Base-by-base conservation (phyloP, 2,329 filamentous ascomycete species). In the Canariomyces notabilis region DNA sequence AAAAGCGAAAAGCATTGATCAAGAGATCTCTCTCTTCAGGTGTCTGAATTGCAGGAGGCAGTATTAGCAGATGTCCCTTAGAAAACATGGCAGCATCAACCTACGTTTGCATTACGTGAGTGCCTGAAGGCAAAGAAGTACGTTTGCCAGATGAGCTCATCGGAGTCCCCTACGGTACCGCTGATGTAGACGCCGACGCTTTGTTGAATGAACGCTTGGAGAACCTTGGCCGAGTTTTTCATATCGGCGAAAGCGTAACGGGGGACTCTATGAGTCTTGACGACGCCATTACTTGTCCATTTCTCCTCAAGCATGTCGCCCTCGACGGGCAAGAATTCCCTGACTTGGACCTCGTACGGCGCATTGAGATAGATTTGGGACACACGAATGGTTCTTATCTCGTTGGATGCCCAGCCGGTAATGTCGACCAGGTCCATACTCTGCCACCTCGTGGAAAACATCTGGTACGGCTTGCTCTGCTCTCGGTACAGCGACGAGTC, bases 371-470 rank as follows among this genome's bases (percentile, higher is more conserved):
- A 38, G 15, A 48, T 44, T 14, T 56, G 58, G 4, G 57, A 52
- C 2, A 59, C 44, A 2, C 31, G 14, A 21, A 60, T 57, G 0
- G 48, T 59, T n/a, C 47, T 50, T 9, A 49, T 48, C 14, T 55
- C 40, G 2, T 44, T 11, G 2, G 56, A 57, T 1, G 51, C 55
- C 59, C 59, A 61, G 23, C 49, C 46, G 31, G 32, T 40, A n/a
- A 61, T 59, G 20, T 61, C 50, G 26, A 57, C 37, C 15, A 60
- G 52, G n/a, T 59, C 54, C 57, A 60, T 59, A 23, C 34, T 54
- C 36, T 58, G 52, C 58, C 58, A 60, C 5, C 59, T 43, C 43
- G 42, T 48, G n/a, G 50, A 50, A 42, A 52, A 57, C 15, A 48
- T 29, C 33, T 51, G 55, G 20, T 47, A 58, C 1, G 56, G 56